Evolutionary conservation across 495 filamentous ascomycete genomes (phyloP), one percentile per base, ranked within the genome.

Genomic region (Penicillium cosmopolitanum): DNA sequence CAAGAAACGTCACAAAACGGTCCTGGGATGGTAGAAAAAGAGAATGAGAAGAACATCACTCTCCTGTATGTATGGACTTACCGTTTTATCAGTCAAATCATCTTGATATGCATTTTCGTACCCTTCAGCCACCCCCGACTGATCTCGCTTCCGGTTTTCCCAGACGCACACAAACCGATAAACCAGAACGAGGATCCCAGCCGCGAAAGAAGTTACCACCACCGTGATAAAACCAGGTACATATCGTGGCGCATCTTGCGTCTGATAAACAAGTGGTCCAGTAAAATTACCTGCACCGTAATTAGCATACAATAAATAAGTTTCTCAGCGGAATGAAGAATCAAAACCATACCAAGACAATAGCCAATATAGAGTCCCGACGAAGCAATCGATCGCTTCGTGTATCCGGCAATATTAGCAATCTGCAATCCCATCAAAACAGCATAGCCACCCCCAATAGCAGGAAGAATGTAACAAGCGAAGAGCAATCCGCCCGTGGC

Each of bases 361-460:
- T 78, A 80, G 6, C 77, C 76, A 43, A 79, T 73, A 55, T 74
- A 79, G 10, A 79, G 55, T 1, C 72, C 73, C 0, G 75, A 67
- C 2, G 66, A 70, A 8, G 70, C 68, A 31, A 78, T 62, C 0
- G 71, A 69, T 11, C 74, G 68, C 58, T 78, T 78, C 1, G 75
- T 80, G 53, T 79, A 77, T 2, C 78, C 78, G 1, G 79, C 77
- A 51, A 70, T 79, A 61, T 82, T 80, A 9, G 77, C 79, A 42
- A 79, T 70, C 42, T 73, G 67, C 13, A 81, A 61, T 2, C 78
- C 74, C 75, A 82, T 79, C 1, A 61, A 51, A 8, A 70, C 62
- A 0, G 62, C 65, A 50, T 70, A 70, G 2, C 56, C 65, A 10
- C 59, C 62, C 9, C 67, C 67, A 44, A 61, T 50, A 0, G 67